These are phyloP conservation scores for Termitomyces sp. DNA, from an alignment of 768 basidiomycete species.

Conservation along the genomic window DNA sequence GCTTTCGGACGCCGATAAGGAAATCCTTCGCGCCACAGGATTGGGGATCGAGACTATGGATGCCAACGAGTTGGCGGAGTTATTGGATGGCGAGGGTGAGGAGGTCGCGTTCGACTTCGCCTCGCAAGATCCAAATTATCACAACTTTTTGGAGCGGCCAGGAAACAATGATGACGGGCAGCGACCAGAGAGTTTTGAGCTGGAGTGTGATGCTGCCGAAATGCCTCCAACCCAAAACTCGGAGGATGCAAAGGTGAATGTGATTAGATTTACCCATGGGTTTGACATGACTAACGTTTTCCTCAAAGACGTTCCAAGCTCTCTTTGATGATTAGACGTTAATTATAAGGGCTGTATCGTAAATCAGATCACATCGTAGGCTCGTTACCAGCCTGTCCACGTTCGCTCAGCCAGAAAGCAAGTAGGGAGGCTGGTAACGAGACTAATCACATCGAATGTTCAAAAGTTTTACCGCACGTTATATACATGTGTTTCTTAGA, in stretches of 20 bases:
- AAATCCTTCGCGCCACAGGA: constrained; percentile 54
- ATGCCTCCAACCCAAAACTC: constrained; percentile 38
- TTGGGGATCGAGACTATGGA: constrained; percentile 68
- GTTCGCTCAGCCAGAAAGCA: too few species aligned
- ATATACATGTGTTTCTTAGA: too few species aligned
- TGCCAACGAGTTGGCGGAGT: constrained; percentile 52
- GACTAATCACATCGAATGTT: too few species aligned
- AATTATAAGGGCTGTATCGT: not conserved
- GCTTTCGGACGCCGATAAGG: constrained; percentile 52
- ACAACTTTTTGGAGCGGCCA: constrained; percentile 5
- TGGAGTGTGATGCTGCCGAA: constrained; percentile 30
- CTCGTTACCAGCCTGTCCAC: too few species aligned
- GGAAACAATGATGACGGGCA: constrained; percentile 19
- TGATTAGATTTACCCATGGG: not conserved
- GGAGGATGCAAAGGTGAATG: constrained; percentile 28
- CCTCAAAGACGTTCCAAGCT: constrained; percentile 39
- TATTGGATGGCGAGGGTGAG: constrained; percentile 58
- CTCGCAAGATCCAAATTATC: constrained; percentile 20
- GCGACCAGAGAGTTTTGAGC: constrained; percentile 27
- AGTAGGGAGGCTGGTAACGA: too few species aligned
- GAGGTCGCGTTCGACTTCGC: constrained; percentile 42
- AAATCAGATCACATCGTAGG: not conserved
- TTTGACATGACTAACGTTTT: not conserved
- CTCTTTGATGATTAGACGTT: constrained; percentile 44
- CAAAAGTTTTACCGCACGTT: too few species aligned